Evolutionary conservation across 164 flowering plant species (phyloP).

Genomic region (Macadamia tetraphylla): DNA sequence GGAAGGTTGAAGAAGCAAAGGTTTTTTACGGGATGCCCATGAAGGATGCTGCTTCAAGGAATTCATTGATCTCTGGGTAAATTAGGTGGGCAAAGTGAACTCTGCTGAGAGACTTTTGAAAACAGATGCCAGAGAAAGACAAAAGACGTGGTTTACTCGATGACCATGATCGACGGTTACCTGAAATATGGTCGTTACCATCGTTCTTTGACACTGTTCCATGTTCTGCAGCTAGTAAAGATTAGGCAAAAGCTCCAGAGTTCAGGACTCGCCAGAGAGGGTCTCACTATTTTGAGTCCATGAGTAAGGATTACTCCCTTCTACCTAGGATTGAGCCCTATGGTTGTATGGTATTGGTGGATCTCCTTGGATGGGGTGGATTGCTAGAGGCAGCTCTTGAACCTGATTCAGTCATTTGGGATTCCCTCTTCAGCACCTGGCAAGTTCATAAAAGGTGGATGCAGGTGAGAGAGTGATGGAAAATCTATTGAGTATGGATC

Average conservation of each 20-base stretch:
- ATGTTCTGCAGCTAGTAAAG: conserved; percentile 13
- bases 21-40: conserved; percentile 13
- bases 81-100: conserved; percentile 15
- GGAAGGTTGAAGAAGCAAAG: conserved; percentile 10
- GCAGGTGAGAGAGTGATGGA: conserved; percentile 22
- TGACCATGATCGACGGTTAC: conserved; percentile 28
- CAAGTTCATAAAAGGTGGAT: conserved; percentile 23
- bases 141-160: conserved; percentile 22
- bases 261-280: conserved; percentile 26
- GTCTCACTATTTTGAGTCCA: conserved; percentile 18
- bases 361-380: conserved; percentile 36
- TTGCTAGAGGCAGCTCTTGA: conserved; percentile 29
- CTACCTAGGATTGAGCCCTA: conserved; percentile 34
- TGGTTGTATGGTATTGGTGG: conserved; percentile 35
- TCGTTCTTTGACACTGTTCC: conserved; percentile 25
- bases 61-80: conserved; percentile 23
- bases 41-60: conserved; percentile 34
- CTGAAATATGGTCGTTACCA: conserved; percentile 19
- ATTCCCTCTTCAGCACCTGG: conserved; percentile 32
- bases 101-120: conserved; percentile 19
- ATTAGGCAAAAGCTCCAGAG: conserved; percentile 23
- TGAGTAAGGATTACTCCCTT: conserved; percentile 20
- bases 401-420: conserved; percentile 37
- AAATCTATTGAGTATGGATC: conserved; percentile 23
- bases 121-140: conserved; percentile 28